Conservation (phyloP, 1,284 basidiomycete genomes). For the Tylopilus sp. region DNA sequence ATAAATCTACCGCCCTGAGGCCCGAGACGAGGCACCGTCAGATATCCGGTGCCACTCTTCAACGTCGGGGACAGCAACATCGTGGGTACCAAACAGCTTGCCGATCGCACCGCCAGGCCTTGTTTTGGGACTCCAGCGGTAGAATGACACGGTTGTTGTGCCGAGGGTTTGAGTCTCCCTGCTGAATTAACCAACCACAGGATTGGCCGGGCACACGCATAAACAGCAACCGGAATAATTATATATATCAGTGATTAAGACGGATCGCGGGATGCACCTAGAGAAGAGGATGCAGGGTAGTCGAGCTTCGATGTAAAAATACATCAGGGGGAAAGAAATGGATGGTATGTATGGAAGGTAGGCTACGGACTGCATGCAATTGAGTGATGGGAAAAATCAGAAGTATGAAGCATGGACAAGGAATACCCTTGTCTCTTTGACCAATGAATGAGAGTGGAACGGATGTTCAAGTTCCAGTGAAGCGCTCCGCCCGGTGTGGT, state of each 20-base stretch:
- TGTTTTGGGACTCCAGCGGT: too few species aligned
- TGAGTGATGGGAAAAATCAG: slow-evolving; percentile 7
- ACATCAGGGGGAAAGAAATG: slow-evolving; percentile 15
- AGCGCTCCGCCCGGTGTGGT: slow-evolving; percentile 14
- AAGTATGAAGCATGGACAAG: slow-evolving; percentile 7
- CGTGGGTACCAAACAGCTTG: too few species aligned
- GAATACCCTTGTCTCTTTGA: slow-evolving; percentile 10
- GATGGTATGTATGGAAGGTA: slow-evolving; percentile 6
- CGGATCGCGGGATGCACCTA: slow-evolving; percentile 11
- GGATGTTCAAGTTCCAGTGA: slow-evolving; percentile 32
- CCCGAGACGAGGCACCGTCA: slow-evolving; percentile 9
- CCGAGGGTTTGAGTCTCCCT: too few species aligned
- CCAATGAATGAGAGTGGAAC: slow-evolving; percentile 18
- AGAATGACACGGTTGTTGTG: too few species aligned
- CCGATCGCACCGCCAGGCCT: too few species aligned
- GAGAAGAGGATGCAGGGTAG: slow-evolving; percentile 4
- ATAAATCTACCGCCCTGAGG: too few species aligned
- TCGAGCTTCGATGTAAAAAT: slow-evolving; percentile 21
- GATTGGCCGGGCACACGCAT: slow-evolving; percentile 1
- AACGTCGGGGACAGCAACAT: not conserved
- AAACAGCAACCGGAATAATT: slow-evolving; percentile 2
- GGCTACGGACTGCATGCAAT: slow-evolving; percentile 16
- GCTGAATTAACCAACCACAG: not conserved
- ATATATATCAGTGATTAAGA: slow-evolving; percentile 19
- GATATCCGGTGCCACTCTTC: not conserved